These are phyloP conservation scores for Colletotrichum sp. DNA, from an alignment of 2,329 filamentous ascomycete species.

Conservation along the genomic window DNA sequence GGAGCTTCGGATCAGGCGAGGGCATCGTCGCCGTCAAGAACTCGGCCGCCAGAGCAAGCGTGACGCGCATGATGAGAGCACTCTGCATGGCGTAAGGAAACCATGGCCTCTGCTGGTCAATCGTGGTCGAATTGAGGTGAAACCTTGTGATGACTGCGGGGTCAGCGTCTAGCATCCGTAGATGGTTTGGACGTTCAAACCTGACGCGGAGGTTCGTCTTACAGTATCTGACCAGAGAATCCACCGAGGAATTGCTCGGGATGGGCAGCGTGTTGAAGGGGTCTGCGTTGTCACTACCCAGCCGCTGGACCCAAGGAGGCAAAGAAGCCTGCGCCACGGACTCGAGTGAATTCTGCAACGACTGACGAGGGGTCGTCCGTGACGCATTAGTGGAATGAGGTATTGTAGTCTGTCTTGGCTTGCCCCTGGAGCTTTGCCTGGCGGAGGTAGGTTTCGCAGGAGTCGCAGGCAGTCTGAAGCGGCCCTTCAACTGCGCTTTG, in stretches of 20 bases:
- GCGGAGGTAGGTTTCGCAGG: neutral
- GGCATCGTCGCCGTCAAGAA: slow-evolving; percentile 17
- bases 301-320: slow-evolving; percentile 6
- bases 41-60: slow-evolving; percentile 19
- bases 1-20: slow-evolving; percentile 5
- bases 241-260: slow-evolving; percentile 5
- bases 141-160: slow-evolving; percentile 21
- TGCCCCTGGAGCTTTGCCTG: neutral
- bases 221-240: slow-evolving; percentile 22
- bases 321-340: neutral
- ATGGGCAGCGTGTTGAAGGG: slow-evolving; percentile 23
- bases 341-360: neutral
- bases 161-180: neutral
- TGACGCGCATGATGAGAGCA: slow-evolving; percentile 20
- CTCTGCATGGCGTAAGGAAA: slow-evolving; percentile 25
- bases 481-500: slow-evolving; percentile 13
- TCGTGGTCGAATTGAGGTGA: slow-evolving; percentile 18
- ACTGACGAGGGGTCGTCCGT: neutral
- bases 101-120: slow-evolving; percentile 20
- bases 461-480: slow-evolving; percentile 12
- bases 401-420: neutral
- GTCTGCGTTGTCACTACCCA: slow-evolving; percentile 11
- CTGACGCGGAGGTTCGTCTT: neutral
- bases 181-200: neutral
- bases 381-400: neutral